Evolutionary conservation across 768 basidiomycete species (phyloP), one percentile per base, ranked within the genome.

Genomic region (Tricholoma sp.): DNA sequence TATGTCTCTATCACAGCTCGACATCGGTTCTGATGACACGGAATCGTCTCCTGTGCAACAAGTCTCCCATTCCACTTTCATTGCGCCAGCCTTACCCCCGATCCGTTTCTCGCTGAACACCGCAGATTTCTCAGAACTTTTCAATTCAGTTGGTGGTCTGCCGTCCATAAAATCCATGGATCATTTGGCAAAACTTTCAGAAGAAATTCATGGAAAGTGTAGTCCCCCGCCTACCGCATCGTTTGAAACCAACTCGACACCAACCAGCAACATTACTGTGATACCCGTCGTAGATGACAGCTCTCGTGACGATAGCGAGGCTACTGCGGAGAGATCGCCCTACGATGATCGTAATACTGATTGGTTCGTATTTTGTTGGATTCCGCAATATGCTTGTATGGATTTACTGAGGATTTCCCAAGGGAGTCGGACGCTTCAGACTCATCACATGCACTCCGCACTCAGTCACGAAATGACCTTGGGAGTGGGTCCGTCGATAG

Each of bases 101-200:
- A 94, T 96, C 64, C 84, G 91, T n/a, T 88, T 96, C 68, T 95
- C 94, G 13, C 80, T 96, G 73, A 88, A 84, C 57, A 81, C 85
- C 47, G 76, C 83, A 0, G 94, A 96, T 67, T 94, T 98, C 65
- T 83, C 85, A 0, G 88, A 89, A 57, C 70, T 90, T 15, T 77
- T 90, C 51, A 82, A 71, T 61, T 80, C 82, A 32, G 81, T 84
- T 6, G 81, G 79, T 36, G 80, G 80, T 17, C 65, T 76, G 24
- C 74, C 76, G 13, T 71, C 80, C 9, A 65, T 79, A 55, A 75
- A 77, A 62, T 73, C 76, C 15, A 64, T 82, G 49, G 77, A 79
- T 39, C 72, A 75, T 47, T 68, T 86, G 34, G 72, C 78, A 5
- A 76, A 77, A 53, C 66, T 80, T 9, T 66, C 75, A 3, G 75